Percentiles rank a stretch among this genome's conserved stretches.
Conservation (phyloP, 1,139 yeast genomes). For the Geotrichum cucujoidarum region DNA sequence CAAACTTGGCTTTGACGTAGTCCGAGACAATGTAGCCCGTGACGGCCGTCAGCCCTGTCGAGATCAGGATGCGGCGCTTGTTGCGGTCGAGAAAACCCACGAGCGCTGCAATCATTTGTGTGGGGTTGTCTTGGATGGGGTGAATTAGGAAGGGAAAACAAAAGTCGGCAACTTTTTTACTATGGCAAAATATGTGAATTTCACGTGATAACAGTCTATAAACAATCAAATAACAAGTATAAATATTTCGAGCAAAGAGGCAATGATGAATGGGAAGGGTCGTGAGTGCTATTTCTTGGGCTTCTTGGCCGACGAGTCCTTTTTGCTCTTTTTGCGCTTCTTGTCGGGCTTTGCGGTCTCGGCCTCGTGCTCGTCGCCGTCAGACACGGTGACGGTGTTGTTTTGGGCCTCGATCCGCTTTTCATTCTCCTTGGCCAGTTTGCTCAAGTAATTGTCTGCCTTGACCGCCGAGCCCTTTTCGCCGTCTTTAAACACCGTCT, state of each 20-base stretch:
- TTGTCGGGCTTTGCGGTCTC: not conserved
- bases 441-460: constrained; percentile 16
- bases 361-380: constrained; percentile 1
- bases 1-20: constrained; percentile 55
- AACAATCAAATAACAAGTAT: not conserved
- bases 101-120: constrained; percentile 45
- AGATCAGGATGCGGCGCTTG: constrained; percentile 52
- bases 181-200: not conserved
- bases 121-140: not conserved
- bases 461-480: constrained; percentile 5
- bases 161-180: no score
- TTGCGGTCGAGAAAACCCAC: constrained; percentile 58
- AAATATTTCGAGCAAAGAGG: not conserved
- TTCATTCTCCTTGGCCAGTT: constrained; percentile 16
- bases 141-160: not conserved
- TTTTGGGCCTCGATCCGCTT: not conserved
- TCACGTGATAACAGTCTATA: not conserved
- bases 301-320: not conserved
- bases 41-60: constrained; percentile 52
- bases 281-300: not conserved
- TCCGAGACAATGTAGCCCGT: constrained; percentile 54
- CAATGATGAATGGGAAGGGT: not conserved
- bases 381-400: constrained; percentile 3
- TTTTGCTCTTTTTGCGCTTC: not conserved
- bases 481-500: not conserved